Conservation (phyloP, 2,329 filamentous ascomycete species). For the Cordyceps pruinosa region DNA sequence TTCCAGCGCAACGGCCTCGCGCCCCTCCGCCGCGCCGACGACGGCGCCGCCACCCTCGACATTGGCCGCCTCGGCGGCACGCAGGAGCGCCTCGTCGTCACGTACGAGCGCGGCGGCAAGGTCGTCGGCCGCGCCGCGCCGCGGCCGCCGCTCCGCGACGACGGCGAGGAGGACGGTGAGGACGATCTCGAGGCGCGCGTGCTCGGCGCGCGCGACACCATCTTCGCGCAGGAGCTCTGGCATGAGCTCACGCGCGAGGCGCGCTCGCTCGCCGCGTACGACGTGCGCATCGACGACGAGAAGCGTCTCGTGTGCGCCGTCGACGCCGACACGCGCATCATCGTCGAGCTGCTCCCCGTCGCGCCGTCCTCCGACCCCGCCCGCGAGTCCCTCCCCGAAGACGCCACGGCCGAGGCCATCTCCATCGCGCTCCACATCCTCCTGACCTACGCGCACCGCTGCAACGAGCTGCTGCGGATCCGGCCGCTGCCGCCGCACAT, state of each 20-base stretch:
- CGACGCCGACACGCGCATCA: conserved; percentile 44
- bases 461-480: conserved; percentile 63
- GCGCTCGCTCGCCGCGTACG: conserved; percentile 62
- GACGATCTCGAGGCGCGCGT: conserved; percentile 58
- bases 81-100: conserved; percentile 59
- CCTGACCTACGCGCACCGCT: conserved; percentile 70
- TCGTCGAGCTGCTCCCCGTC: conserved; percentile 61
- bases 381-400: conserved; percentile 28
- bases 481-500: conserved; percentile 41
- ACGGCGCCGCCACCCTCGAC: conserved; percentile 72
- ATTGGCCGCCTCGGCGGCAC: conserved; percentile 44
- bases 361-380: conserved; percentile 34
- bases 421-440: conserved; percentile 66
- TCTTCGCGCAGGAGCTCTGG: conserved; percentile 82
- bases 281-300: conserved; percentile 58
- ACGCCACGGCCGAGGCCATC: conserved; percentile 56
- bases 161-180: conserved; percentile 40
- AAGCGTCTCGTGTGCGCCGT: conserved; percentile 50
- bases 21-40: conserved; percentile 64
- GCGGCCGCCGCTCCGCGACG: conserved; percentile 37
- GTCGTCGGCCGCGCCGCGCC: conserved; percentile 52
- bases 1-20: conserved; percentile 70
- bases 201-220: conserved; percentile 67
- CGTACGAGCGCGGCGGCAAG: conserved; percentile 50
- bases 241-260: conserved; percentile 82